Evolutionary conservation across 2,329 filamentous ascomycete genomes (phyloP).

Genomic region (Leptographium radiaticola): DNA sequence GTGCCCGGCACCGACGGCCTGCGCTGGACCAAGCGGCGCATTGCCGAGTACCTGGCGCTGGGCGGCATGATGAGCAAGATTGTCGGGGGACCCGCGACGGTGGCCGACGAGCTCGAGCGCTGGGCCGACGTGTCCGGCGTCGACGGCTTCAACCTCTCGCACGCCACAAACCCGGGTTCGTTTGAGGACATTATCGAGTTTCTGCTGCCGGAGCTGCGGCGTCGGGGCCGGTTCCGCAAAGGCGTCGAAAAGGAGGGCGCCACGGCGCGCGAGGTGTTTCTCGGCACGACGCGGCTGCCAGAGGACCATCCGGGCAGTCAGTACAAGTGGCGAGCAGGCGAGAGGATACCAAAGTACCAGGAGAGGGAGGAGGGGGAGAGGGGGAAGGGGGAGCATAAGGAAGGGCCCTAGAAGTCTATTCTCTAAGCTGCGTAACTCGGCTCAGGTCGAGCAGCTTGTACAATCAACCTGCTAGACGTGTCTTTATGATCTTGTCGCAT

Average conservation of each 20-base stretch:
- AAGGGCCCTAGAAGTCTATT: too few species aligned
- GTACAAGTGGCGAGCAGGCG: conserved; percentile 1
- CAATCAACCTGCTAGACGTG: too few species aligned
- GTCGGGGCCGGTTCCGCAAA: conserved; percentile 26
- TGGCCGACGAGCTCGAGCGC: conserved; percentile 53
- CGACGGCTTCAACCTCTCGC: conserved; percentile 59
- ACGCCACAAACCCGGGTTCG: conserved; percentile 31
- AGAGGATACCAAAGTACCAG: not conserved
- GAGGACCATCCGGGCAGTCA: conserved; percentile 3
- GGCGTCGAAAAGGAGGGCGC: conserved; percentile 1
- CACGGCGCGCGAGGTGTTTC: conserved; percentile 6
- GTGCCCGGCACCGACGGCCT: conserved; percentile 4
- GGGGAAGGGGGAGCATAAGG: not conserved
- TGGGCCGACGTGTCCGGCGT: conserved; percentile 59
- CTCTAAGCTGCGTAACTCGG: too few species aligned
- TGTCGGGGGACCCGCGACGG: conserved; percentile 50
- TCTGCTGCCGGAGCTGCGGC: conserved; percentile 47
- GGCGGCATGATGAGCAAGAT: conserved; percentile 18
- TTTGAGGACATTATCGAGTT: conserved; percentile 56
- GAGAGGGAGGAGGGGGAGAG: not conserved
- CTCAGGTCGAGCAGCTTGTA: too few species aligned
- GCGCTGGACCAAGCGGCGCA: conserved; percentile 9
- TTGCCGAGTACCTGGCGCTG: conserved; percentile 11
- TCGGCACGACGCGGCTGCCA: conserved; percentile 1
- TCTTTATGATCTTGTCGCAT: too few species aligned